Conservation (phyloP, 306 rosid species). For the Prunus salicina region DNA sequence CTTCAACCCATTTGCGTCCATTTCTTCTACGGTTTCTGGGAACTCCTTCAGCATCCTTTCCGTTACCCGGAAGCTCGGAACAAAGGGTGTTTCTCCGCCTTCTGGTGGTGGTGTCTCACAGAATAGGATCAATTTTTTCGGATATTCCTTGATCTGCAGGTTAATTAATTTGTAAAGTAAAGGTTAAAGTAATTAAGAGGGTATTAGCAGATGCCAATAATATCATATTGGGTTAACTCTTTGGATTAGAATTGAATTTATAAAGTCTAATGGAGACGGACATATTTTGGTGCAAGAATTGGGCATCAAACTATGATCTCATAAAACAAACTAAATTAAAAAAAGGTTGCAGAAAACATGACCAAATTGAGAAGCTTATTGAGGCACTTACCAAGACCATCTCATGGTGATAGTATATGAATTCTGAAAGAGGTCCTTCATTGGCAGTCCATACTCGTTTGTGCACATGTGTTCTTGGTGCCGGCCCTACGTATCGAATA, state of each 20-base stretch:
- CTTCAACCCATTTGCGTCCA: conserved; percentile 59
- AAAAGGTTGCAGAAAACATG: background rate
- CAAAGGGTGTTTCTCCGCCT: conserved; percentile 85
- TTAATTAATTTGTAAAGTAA: conserved; percentile 2
- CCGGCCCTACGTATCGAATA: conserved; percentile 75
- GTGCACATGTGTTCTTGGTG: conserved; percentile 71
- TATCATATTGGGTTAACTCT: background rate
- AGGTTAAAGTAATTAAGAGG: background rate
- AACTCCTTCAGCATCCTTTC: conserved; percentile 69
- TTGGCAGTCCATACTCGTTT: conserved; percentile 88
- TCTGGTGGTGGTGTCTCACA: conserved; percentile 84
- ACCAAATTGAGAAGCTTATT: background rate
- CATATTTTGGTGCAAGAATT: background rate
- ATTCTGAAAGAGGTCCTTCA: conserved; percentile 86
- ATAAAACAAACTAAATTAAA: too few relatives aligned
- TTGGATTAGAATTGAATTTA: background rate
- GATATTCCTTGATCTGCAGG: conserved; percentile 61
- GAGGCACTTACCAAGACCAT: conserved; percentile 77
- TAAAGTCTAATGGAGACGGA: background rate
- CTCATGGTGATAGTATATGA: conserved; percentile 86
- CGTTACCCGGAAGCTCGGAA: conserved; percentile 73
- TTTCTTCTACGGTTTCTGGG: conserved; percentile 54
- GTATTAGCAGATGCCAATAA: background rate
- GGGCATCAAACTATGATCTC: too few relatives aligned
- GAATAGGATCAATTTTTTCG: conserved; percentile 52